phyloP scores from a whole-genome alignment of 176 grass and related monocot genomes.

The Themeda triandra region DNA sequence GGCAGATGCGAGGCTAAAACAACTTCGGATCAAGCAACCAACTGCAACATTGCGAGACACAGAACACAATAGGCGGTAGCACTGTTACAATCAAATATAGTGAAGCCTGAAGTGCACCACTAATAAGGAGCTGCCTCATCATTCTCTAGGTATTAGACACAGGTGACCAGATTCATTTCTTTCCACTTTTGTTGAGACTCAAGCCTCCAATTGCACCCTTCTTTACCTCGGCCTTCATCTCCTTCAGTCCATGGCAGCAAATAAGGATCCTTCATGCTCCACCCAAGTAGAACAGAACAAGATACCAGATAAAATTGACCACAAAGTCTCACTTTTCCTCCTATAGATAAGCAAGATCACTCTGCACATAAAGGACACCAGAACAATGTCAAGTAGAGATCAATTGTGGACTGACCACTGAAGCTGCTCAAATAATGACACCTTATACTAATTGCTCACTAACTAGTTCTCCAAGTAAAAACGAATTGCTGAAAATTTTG shows the following conservation, averaged over 20 bases:
- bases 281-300: not conserved
- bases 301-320: not conserved
- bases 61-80: not conserved
- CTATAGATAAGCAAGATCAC: conserved; percentile 66
- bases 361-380: conserved; percentile 33
- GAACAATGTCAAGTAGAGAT: not conserved
- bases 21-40: conserved; percentile 28
- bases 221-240: conserved; percentile 77
- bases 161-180: conserved; percentile 50
- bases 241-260: conserved; percentile 45
- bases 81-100: conserved; percentile 24
- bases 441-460: not conserved
- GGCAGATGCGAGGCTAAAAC: conserved; percentile 14
- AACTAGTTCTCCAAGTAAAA: not conserved
- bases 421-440: not conserved
- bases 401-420: not conserved
- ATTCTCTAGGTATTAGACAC: not conserved
- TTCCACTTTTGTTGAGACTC: conserved; percentile 95
- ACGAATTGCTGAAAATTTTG: not conserved
- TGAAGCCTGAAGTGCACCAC: not conserved
- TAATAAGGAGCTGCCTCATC: conserved; percentile 24
- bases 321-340: conserved; percentile 57
- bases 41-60: conserved; percentile 15
- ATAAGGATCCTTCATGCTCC: not conserved
- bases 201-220: conserved; percentile 81